Percentiles rank a stretch among this genome's conserved stretches.
phyloP scores from a whole-genome alignment of 768 basidiomycete species.

The Fomitopsis serialis region DNA sequence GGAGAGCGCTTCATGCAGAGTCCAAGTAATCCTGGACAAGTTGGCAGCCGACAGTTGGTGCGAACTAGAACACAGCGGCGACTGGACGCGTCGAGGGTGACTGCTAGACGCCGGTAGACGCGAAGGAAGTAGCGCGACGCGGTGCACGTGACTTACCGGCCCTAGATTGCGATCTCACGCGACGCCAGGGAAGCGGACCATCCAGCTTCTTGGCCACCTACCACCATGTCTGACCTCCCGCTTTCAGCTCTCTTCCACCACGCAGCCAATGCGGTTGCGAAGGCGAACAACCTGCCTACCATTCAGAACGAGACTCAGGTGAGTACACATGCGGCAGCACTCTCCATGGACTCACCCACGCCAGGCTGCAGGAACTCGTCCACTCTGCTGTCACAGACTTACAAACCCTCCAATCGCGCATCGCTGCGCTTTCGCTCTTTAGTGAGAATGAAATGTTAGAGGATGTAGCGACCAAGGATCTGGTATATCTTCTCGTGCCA shows the following conservation, averaged over 20 bases:
- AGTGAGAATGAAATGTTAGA: constrained; percentile 80
- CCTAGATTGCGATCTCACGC: neutral
- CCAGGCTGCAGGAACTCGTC: constrained; percentile 48
- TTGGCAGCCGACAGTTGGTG: neutral
- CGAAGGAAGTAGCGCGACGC: constrained; percentile 5
- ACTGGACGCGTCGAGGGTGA: neutral
- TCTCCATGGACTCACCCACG: constrained; percentile 4
- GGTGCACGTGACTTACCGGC: neutral
- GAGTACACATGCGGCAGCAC: neutral
- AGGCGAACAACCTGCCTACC: constrained; percentile 35
- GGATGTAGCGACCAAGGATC: constrained; percentile 73
- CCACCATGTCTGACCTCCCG: constrained; percentile 22
- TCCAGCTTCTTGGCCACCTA: neutral
- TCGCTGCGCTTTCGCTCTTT: constrained; percentile 64
- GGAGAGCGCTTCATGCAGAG: neutral
- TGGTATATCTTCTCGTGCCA: constrained; percentile 72
- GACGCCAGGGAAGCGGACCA: constrained; percentile 4
- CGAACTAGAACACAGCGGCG: neutral
- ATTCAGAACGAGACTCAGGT: constrained; percentile 43
- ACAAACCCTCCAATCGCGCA: constrained; percentile 42
- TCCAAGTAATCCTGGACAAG: too few relatives aligned
- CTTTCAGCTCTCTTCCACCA: constrained; percentile 35
- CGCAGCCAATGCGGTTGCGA: constrained; percentile 33
- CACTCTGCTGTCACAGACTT: constrained; percentile 53
- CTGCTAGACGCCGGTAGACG: neutral